phyloP scores from a whole-genome alignment of 768 basidiomycete species.

The Trametes maxima region DNA sequence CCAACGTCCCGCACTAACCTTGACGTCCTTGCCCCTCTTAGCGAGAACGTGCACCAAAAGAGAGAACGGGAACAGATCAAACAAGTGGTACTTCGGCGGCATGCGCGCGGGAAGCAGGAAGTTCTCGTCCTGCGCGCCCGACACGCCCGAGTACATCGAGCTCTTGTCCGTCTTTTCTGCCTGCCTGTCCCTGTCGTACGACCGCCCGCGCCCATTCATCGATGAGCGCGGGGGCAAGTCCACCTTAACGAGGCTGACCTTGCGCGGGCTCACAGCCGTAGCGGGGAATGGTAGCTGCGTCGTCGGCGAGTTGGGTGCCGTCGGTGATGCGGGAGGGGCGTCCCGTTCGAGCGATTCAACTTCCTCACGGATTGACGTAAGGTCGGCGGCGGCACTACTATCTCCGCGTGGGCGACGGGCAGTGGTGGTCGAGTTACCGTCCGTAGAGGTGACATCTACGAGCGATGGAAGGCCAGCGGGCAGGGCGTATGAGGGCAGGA shows the following conservation, averaged over 20 bases:
- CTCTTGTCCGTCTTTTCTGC: constrained; percentile 17
- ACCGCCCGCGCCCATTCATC: constrained; percentile 13
- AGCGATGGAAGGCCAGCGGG: constrained; percentile 51
- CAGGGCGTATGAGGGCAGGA: constrained; percentile 65
- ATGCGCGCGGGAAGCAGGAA: constrained; percentile 54
- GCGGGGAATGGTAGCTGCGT: constrained; percentile 21
- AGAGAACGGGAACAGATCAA: constrained; percentile 74
- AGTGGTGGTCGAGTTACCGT: constrained; percentile 7
- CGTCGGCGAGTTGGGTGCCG: neutral
- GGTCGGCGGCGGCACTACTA: constrained; percentile 16
- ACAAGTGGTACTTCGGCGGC: constrained; percentile 61
- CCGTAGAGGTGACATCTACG: constrained; percentile 32
- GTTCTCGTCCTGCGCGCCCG: constrained; percentile 40
- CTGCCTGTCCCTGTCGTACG: constrained; percentile 12
- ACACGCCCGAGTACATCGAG: constrained; percentile 27
- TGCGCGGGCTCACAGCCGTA: constrained; percentile 15
- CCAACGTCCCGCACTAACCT: constrained; percentile 23
- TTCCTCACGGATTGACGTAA: constrained; percentile 4
- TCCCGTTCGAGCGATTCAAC: neutral
- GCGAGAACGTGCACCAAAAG: constrained; percentile 51
- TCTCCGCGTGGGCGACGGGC: constrained; percentile 15
- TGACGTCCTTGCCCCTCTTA: constrained; percentile 49
- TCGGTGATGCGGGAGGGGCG: constrained; percentile 1
- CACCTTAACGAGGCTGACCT: constrained; percentile 17
- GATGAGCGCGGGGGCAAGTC: constrained; percentile 6